phyloP scores from a whole-genome alignment of 2,329 filamentous ascomycete genomes.

The Phialophora chinensis region DNA sequence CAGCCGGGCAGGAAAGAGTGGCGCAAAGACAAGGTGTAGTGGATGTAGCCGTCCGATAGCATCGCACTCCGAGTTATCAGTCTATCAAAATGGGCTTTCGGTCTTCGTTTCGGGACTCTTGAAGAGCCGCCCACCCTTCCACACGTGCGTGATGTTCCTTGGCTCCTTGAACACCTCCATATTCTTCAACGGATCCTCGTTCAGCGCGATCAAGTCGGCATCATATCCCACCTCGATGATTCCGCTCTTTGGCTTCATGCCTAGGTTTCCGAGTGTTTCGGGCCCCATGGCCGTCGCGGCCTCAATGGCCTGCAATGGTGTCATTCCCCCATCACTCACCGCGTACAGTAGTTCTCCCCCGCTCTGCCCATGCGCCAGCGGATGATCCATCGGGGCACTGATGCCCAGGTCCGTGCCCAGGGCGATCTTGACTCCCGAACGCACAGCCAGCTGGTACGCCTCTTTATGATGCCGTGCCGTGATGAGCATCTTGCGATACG shows the following conservation, averaged over 20 bases:
- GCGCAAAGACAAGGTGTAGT: constrained; percentile 7
- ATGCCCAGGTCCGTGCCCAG: constrained; percentile 56
- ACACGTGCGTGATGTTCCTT: constrained; percentile 55
- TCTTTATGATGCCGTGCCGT: constrained; percentile 47
- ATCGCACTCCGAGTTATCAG: neutral
- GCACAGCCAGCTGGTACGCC: constrained; percentile 52
- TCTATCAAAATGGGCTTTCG: neutral
- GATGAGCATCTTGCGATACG: constrained; percentile 50
- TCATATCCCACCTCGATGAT: constrained; percentile 55
- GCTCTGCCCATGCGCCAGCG: constrained; percentile 50
- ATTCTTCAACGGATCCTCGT: constrained; percentile 53
- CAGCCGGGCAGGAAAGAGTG: constrained; percentile 35
- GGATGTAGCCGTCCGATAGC: constrained; percentile 13
- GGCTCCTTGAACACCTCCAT: constrained; percentile 50
- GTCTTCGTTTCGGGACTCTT: constrained; percentile 20
- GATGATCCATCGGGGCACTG: constrained; percentile 45
- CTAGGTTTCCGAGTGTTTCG: constrained; percentile 52
- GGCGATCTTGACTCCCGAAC: constrained; percentile 54
- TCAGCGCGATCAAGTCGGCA: constrained; percentile 57
- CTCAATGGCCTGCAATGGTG: constrained; percentile 58
- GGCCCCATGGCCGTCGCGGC: constrained; percentile 57
- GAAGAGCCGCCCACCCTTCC: constrained; percentile 41
- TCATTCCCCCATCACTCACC: constrained; percentile 55
- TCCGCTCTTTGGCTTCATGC: constrained; percentile 53
- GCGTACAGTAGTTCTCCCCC: constrained; percentile 57